Conservation (phyloP, 306 rosid genomes). For the Mimosa bimucronata region DNA sequence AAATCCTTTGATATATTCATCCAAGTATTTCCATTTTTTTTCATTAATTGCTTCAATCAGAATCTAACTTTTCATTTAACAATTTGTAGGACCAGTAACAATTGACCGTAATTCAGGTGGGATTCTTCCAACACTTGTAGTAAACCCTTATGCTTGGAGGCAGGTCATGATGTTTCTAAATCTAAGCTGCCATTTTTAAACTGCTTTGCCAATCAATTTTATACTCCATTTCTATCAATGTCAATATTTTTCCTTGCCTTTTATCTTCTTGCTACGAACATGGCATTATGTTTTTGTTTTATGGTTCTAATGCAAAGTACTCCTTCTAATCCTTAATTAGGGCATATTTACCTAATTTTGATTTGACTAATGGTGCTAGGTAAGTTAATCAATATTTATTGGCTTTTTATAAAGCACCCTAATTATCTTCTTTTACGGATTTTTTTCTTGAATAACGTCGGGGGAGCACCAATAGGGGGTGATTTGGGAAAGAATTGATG, state of each 20-base stretch:
- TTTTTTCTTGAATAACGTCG: too few relatives aligned
- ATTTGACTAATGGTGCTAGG: too few relatives aligned
- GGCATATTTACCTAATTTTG: too few relatives aligned
- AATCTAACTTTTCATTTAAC: neutral
- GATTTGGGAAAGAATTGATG: too few relatives aligned
- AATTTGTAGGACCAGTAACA: slow-evolving; percentile 49
- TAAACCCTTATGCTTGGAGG: slow-evolving; percentile 53
- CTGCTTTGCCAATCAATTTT: neutral
- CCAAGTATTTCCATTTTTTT: neutral
- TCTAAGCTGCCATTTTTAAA: neutral
- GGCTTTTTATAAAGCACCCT: too few relatives aligned
- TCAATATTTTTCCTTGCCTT: neutral
- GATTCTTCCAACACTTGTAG: slow-evolving; percentile 39
- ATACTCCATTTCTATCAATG: neutral
- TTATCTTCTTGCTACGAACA: neutral
- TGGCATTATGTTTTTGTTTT: neutral
- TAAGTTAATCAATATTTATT: too few relatives aligned
- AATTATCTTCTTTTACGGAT: too few relatives aligned
- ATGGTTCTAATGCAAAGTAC: too few relatives aligned
- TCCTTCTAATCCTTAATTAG: too few relatives aligned
- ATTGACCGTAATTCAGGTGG: slow-evolving; percentile 37
- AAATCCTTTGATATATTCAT: neutral
- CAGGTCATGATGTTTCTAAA: slow-evolving; percentile 25
- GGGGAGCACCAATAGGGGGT: too few relatives aligned
- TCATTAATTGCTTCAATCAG: neutral